phyloP scores from a whole-genome alignment of 2,329 filamentous ascomycete genomes.

The Chaetomiaceae sp. region DNA sequence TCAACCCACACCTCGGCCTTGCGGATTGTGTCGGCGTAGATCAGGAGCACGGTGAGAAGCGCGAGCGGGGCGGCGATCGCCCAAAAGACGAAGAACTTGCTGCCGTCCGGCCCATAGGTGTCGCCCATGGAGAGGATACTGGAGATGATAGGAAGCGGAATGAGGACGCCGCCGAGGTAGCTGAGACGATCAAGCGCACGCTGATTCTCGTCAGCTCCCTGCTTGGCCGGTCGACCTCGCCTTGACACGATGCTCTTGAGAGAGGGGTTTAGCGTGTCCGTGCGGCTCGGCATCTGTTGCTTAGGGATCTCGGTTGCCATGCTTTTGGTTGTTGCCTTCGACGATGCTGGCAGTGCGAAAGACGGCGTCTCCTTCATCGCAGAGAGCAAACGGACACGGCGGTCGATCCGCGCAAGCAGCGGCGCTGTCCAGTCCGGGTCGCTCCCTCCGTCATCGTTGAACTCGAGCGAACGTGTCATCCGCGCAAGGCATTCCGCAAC shows the following conservation, averaged over 20 bases:
- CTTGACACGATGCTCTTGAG: background rate
- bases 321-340: constrained; percentile 11
- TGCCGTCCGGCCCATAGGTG: constrained; percentile 36
- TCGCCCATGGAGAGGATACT: constrained; percentile 43
- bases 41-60: constrained; percentile 35
- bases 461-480: constrained; percentile 30
- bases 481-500: constrained; percentile 32
- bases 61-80: constrained; percentile 35
- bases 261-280: background rate
- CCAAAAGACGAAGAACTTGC: constrained; percentile 46
- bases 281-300: constrained; percentile 1
- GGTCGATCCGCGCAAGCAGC: constrained; percentile 28
- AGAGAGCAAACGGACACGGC: constrained; percentile 24
- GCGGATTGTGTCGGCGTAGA: constrained; percentile 44
- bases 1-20: constrained; percentile 43
- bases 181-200: constrained; percentile 41
- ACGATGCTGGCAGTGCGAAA: background rate
- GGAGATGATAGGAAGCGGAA: constrained; percentile 43
- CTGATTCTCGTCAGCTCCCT: constrained; percentile 30
- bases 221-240: background rate
- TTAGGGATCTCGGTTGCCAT: background rate
- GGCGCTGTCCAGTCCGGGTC: constrained; percentile 27
- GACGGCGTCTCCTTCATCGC: background rate
- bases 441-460: constrained; percentile 28
- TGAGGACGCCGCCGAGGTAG: constrained; percentile 44